phyloP scores from a whole-genome alignment of 2,329 filamentous ascomycete species.

The Aspergillus viridinutans region DNA sequence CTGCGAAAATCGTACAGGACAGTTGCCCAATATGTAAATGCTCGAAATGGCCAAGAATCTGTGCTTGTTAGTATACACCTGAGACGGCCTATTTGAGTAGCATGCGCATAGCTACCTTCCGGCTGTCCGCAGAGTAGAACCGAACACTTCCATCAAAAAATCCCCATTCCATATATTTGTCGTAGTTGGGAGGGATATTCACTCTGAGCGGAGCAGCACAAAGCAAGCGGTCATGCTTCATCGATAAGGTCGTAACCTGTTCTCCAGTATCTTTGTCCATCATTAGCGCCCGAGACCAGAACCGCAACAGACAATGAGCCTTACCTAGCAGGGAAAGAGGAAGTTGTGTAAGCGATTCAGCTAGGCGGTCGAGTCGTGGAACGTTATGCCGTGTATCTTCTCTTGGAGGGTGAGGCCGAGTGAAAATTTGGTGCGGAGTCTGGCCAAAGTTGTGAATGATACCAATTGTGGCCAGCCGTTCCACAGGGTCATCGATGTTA shows the following conservation, averaged over 20 bases:
- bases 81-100: not conserved
- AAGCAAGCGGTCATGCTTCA: conserved; percentile 76
- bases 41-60: conserved; percentile 80
- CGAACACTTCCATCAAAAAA: conserved; percentile 89
- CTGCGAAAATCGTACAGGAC: conserved; percentile 76
- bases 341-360: conserved; percentile 70
- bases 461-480: conserved; percentile 82
- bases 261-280: conserved; percentile 61
- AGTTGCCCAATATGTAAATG: conserved; percentile 90
- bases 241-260: conserved; percentile 70
- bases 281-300: not conserved
- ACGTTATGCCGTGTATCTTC: conserved; percentile 64
- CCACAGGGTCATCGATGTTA: conserved; percentile 80
- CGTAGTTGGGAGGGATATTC: conserved; percentile 79
- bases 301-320: conserved; percentile 7
- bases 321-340: conserved; percentile 71
- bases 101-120: conserved; percentile 53
- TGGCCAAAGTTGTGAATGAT: conserved; percentile 99
- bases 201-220: conserved; percentile 80
- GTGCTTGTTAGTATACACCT: conserved; percentile 2
- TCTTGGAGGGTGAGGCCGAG: conserved; percentile 70
- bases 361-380: conserved; percentile 70
- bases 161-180: conserved; percentile 94
- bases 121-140: conserved; percentile 80
- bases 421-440: conserved; percentile 92